These are phyloP conservation scores for Kwoniella newhampshirensis DNA, from an alignment of 768 basidiomycete genomes.

Conservation along the genomic window DNA sequence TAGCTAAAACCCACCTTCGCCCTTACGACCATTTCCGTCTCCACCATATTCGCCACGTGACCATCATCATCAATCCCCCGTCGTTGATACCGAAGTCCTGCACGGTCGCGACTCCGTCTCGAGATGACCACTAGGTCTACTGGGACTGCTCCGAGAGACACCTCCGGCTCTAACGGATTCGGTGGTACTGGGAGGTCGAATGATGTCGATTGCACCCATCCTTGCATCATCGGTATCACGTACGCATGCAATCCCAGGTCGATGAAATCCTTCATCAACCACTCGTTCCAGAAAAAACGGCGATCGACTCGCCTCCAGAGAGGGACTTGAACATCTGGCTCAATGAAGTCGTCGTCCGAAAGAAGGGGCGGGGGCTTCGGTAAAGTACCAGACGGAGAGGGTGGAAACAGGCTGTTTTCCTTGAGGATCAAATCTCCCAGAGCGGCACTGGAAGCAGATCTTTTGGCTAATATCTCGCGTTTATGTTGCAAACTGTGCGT, in stretches of 20 bases:
- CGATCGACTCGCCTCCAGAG: slow-evolving; percentile 87
- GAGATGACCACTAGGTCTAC: slow-evolving; percentile 83
- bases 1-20: slow-evolving; percentile 63
- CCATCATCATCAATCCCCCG: slow-evolving; percentile 91
- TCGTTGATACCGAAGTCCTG: slow-evolving; percentile 90
- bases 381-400: slow-evolving; percentile 64
- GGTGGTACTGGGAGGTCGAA: slow-evolving; percentile 60
- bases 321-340: slow-evolving; percentile 75
- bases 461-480: slow-evolving; percentile 29
- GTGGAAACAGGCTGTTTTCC: slow-evolving; percentile 9
- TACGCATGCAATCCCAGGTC: slow-evolving; percentile 87
- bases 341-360: slow-evolving; percentile 61
- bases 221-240: slow-evolving; percentile 88
- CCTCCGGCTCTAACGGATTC: slow-evolving; percentile 29
- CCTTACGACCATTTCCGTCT: slow-evolving; percentile 84
- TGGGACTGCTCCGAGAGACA: slow-evolving; percentile 40
- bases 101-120: slow-evolving; percentile 79
- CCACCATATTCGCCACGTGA: slow-evolving; percentile 65
- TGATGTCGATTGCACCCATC: slow-evolving; percentile 74
- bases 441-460: slow-evolving; percentile 29
- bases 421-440: slow-evolving; percentile 40
- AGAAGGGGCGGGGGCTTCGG: slow-evolving; percentile 62
- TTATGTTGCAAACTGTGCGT: slow-evolving; percentile 45
- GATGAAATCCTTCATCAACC: slow-evolving; percentile 76
- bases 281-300: slow-evolving; percentile 96